Base-by-base conservation (phyloP, 805 yeast genomes). In the Wickerhamiella galacta region DNA sequence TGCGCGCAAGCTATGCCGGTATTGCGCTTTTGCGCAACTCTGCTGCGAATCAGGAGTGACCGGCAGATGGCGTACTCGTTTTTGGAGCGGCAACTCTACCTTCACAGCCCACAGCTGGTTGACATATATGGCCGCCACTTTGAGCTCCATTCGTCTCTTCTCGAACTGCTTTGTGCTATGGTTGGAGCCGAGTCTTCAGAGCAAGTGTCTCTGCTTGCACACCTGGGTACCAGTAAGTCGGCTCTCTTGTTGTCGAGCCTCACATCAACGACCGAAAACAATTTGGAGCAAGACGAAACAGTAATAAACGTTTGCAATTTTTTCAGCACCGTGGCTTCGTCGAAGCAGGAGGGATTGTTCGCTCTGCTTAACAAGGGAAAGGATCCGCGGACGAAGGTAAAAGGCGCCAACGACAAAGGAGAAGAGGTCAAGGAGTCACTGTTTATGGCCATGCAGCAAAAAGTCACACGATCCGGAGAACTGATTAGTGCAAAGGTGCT, bases 191-290 rank as follows among this genome's bases (percentile, higher is more conserved):
- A 24, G 24, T 41, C 45, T 5, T 56, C 57, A 4, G 72, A 68
- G 18, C 68, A 74, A 21, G 93, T 93, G 3, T 82, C 94, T 1
- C 56, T 87, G 30, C 59, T 87, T 25, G 78, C 95, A 0, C 81
- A 81, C 49, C 56, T 87, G 34, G 90, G 93, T 3, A 60, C 66
- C n/a, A 60, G 63, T 14, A 64, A 69, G 41, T 67, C 93, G 0
- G 64, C 63, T 18, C 53, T 69, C 3, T 60, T 87, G 19, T 57
- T 80, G 7, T 59, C 63, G n/a, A 64, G 75, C 1, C 51, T 87
- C 19, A 65, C 72, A 0, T 41, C 62, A 0, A 83, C 80, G 42
- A 57, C 83, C 44, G 64, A 66, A 19, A 69, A 67, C 40, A 58
- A 68, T 18, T 35, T 45, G n/a, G 44, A 34, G 22, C 28, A 40